These are phyloP conservation scores for Aspergillus pseudoglaucus DNA, from an alignment of 2,329 filamentous ascomycete species.

Conservation along the genomic window DNA sequence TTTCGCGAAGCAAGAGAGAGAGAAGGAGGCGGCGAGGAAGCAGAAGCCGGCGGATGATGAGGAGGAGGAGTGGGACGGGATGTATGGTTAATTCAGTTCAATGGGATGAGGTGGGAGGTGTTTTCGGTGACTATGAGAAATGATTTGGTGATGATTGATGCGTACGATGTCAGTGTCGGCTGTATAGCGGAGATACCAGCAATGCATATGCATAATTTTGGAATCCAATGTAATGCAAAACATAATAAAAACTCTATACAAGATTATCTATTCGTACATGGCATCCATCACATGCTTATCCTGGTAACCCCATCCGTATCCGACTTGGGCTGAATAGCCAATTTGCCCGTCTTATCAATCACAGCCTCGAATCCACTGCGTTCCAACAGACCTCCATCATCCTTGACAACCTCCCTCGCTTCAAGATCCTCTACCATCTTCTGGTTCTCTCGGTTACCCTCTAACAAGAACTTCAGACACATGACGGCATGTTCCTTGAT, in stretches of 20 bases:
- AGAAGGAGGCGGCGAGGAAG: slow-evolving; percentile 46
- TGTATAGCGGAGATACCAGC: too few species aligned
- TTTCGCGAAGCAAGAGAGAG: slow-evolving; percentile 50
- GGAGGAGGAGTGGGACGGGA: slow-evolving; percentile 44
- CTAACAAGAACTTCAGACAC: slow-evolving; percentile 67
- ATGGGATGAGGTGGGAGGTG: too few species aligned
- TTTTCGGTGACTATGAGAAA: not conserved
- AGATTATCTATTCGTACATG: too few species aligned
- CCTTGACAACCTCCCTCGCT: slow-evolving; percentile 37
- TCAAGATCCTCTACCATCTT: slow-evolving; percentile 47
- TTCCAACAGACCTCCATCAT: slow-evolving; percentile 35
- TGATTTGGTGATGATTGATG: not conserved
- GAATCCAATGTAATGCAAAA: too few species aligned
- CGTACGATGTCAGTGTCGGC: not conserved
- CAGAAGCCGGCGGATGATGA: slow-evolving; percentile 38
- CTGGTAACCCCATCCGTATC: too few species aligned
- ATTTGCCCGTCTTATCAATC: slow-evolving; percentile 37
- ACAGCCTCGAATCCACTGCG: slow-evolving; percentile 38
- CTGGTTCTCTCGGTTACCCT: slow-evolving; percentile 47
- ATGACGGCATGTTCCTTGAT: slow-evolving; percentile 87
- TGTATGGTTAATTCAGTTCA: slow-evolving; percentile 32
- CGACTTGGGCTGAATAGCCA: slow-evolving; percentile 32
- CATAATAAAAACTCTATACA: too few species aligned
- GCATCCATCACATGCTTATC: too few species aligned
- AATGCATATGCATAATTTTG: too few species aligned